Conservation (phyloP, 768 basidiomycete genomes). For the Serendipita sp. region DNA sequence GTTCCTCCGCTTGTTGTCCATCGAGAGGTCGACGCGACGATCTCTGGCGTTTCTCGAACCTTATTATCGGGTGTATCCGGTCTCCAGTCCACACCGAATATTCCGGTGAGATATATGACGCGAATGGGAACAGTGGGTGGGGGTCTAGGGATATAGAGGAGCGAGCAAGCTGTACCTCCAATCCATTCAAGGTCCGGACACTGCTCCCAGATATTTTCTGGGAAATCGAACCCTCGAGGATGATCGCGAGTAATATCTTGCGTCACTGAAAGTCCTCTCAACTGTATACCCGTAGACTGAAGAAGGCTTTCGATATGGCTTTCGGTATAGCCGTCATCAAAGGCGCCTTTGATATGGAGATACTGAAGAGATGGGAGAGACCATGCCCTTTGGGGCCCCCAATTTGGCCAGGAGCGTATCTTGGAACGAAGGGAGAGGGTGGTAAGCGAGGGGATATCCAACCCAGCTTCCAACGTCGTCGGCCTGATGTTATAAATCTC, state of each 20-base stretch:
- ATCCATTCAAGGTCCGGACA: slow-evolving; percentile 2
- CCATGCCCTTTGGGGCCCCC: neutral
- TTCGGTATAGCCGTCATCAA: neutral
- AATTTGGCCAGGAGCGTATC: neutral
- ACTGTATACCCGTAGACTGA: neutral
- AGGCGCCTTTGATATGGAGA: neutral
- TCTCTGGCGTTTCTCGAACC: neutral
- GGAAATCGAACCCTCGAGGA: neutral
- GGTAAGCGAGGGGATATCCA: neutral
- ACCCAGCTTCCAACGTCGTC: neutral
- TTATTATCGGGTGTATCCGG: neutral
- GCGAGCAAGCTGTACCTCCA: neutral
- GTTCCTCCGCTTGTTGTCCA: neutral
- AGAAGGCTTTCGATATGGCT: neutral
- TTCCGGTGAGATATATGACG: neutral
- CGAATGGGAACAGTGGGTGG: neutral
- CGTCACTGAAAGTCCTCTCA: neutral
- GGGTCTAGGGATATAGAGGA: neutral
- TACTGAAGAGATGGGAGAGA: neutral
- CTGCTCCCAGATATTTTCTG: neutral
- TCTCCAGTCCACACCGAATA: neutral
- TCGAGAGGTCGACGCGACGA: neutral
- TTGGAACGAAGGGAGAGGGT: neutral
- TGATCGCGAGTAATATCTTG: neutral
- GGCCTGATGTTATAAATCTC: neutral